Conservation (phyloP, 208 protist genomes). For the Trypanosoma brucei region DNA sequence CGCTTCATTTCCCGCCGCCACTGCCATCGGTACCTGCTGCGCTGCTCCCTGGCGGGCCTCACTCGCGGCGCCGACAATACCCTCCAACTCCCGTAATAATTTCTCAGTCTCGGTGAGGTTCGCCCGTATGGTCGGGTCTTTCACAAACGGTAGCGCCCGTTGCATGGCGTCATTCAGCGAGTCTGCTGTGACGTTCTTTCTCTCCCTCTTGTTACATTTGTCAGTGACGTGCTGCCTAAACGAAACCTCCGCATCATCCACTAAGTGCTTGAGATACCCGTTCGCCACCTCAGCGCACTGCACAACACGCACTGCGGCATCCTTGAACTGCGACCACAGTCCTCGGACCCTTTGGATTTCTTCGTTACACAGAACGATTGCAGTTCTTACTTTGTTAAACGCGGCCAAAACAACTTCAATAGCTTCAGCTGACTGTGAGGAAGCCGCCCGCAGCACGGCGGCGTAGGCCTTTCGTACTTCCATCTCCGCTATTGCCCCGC, state of each 20-base stretch:
- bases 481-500: not conserved
- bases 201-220: not conserved
- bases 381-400: not conserved
- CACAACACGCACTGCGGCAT: no score
- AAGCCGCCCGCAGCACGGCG: not conserved
- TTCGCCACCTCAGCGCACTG: not conserved
- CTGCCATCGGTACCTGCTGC: not conserved
- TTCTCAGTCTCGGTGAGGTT: not conserved
- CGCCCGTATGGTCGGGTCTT: not conserved
- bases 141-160: not conserved
- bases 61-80: not conserved
- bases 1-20: no score
- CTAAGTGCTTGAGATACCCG: not conserved
- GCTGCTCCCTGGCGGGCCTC: not conserved
- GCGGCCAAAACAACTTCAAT: not conserved
- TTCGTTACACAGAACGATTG: no score
- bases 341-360: no score
- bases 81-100: not conserved
- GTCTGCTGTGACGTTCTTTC: not conserved
- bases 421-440: not conserved
- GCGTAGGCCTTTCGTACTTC: constrained; percentile 4
- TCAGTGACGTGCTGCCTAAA: not conserved
- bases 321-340: no score
- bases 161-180: not conserved
- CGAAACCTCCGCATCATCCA: not conserved